A percentile compares a stretch with the other conserved stretches of the same genome.
phyloP scores from a whole-genome alignment of 2,329 filamentous ascomycete genomes.

The Sporothrix globosa region DNA sequence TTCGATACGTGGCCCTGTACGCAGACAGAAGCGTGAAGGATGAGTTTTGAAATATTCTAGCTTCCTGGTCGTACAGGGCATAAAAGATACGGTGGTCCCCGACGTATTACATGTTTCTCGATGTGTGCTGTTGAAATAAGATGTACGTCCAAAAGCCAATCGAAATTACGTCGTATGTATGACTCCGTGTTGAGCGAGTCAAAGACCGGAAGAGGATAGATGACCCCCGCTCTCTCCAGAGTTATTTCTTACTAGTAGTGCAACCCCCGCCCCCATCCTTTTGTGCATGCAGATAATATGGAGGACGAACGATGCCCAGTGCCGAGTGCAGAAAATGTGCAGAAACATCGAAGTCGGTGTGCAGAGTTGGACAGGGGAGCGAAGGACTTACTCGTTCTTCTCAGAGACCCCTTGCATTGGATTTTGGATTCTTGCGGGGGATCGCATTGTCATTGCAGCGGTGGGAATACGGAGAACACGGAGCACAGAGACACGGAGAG shows the following conservation, averaged over 20 bases:
- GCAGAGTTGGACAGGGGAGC: too few species aligned
- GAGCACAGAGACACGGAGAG: not conserved
- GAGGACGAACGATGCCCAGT: not conserved
- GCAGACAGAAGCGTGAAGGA: too few species aligned
- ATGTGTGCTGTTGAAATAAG: too few species aligned
- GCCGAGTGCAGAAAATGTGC: not conserved
- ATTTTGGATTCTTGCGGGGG: not conserved
- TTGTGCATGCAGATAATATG: not conserved
- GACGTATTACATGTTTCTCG: too few species aligned
- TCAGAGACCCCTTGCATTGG: not conserved
- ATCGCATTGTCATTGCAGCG: not conserved
- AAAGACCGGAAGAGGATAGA: not conserved
- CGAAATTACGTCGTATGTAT: too few species aligned
- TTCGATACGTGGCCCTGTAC: too few species aligned
- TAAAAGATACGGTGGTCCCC: too few species aligned
- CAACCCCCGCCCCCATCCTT: conserved; percentile 5
- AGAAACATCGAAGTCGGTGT: not conserved
- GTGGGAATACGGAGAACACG: not conserved
- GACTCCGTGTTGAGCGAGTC: too few species aligned
- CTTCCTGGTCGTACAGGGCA: too few species aligned
- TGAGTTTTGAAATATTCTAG: too few species aligned
- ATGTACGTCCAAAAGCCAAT: too few species aligned
- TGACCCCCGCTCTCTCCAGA: conserved; percentile 13
- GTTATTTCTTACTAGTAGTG: not conserved
- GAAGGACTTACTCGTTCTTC: not conserved